These are phyloP conservation scores for Tuber brumale DNA, from an alignment of 495 filamentous ascomycete species.

Conservation along the genomic window DNA sequence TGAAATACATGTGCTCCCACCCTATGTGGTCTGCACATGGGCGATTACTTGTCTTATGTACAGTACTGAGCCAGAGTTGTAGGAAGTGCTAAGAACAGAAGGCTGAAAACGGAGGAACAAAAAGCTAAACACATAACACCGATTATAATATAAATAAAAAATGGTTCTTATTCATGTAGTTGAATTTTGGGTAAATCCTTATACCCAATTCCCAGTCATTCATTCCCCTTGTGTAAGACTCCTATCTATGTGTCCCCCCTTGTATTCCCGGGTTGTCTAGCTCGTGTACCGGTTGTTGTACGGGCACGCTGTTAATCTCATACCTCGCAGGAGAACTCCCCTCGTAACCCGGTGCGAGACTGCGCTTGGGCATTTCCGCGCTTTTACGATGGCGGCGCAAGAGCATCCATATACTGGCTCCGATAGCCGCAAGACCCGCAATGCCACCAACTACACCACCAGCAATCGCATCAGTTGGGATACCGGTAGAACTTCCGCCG, in stretches of 20 bases:
- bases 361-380: not conserved
- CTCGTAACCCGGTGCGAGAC: not conserved
- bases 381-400: constrained; percentile 12
- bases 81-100: not conserved
- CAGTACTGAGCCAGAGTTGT: not conserved
- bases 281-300: not conserved
- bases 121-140: not conserved
- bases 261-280: not conserved
- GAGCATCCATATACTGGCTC: constrained; percentile 7
- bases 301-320: not conserved
- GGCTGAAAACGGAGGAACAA: not conserved
- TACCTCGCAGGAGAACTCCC: not conserved
- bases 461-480: constrained; percentile 31
- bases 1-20: no score
- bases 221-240: not conserved
- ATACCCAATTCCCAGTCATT: not conserved
- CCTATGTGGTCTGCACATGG: no score
- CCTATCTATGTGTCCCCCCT: not conserved
- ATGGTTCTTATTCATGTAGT: not conserved
- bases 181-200: not conserved
- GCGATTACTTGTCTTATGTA: no score
- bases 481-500: constrained; percentile 8
- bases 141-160: not conserved
- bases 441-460: constrained; percentile 40
- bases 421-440: constrained; percentile 19